Base-by-base conservation (phyloP, 306 rosid genomes). In the Styphnolobium japonicum region DNA sequence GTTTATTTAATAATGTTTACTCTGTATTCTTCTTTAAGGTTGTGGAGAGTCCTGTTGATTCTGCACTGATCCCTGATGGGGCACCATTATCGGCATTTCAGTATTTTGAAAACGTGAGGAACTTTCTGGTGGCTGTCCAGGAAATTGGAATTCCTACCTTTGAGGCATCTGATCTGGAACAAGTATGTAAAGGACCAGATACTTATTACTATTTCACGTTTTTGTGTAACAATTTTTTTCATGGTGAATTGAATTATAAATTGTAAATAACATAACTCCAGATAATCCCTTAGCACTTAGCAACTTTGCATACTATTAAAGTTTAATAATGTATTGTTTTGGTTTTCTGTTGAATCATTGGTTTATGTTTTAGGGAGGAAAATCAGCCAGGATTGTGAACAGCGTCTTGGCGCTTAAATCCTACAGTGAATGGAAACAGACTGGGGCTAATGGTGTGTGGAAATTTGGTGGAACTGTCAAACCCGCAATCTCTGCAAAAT, bases 151-250 rank as follows among this genome's bases (percentile, higher is more conserved):
- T 92, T 81, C 98, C 98, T 57, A 85, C 93, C 52, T 92, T 94
- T 57, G 97, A 94, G 90, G 89, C 93, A 63, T 94, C 98, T 77
- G 98, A 94, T 89, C 93, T 94, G 27, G 98, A 92, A 84, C 98
- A 94, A 85, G 98, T 94, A 91, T 73, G 92, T 84, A 7, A 56
- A 79, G 62, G 75, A 72, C 67, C 33, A 11, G 16, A 62, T 67
- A 42, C 60, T 58, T 42, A 15, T 31, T 42, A 14, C 5, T 29
- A 11, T 83, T 53, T 55, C 48, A 11, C 39, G 5, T 10, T 7
- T 21, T 46, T 36, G 37, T 48, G 77, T 36, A 69, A 43, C n/a
- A 46, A 21, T 72, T 48, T 71, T 18, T 21, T n/a, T 66, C 22
- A 33, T 12, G 36, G 53, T 36, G 71, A 77, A 66, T 36, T 66